A percentile compares a stretch with the other conserved stretches of the same genome.
Evolutionary conservation across 441 rosid genomes (phyloP).

Genomic region (Pelargonium australe): DNA sequence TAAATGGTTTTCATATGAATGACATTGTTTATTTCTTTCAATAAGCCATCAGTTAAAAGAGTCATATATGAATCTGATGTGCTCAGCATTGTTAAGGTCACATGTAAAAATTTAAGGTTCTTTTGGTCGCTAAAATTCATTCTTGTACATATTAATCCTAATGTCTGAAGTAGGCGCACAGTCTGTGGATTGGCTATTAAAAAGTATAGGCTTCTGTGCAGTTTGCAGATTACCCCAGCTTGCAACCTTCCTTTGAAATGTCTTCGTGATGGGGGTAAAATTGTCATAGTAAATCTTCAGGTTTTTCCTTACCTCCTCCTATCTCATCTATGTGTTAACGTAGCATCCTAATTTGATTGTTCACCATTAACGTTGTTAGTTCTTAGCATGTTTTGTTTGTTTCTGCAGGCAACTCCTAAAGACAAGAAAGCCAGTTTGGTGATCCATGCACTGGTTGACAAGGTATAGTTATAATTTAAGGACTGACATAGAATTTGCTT

Average conservation of each 20-base stretch:
- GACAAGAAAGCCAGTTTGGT: slow-evolving; percentile 19
- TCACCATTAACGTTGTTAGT: neutral
- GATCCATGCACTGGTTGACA: slow-evolving; percentile 12
- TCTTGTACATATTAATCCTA: neutral
- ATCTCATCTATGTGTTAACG: neutral
- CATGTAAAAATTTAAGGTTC: neutral
- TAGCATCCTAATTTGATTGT: neutral
- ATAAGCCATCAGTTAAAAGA: neutral
- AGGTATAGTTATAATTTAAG: slow-evolving; percentile 7
- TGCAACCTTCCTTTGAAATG: slow-evolving; percentile 14
- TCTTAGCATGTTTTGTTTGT: neutral
- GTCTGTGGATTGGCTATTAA: neutral
- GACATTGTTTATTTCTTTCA: neutral
- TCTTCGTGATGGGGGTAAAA: slow-evolving; percentile 16
- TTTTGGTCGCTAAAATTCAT: neutral
- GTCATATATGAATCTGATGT: neutral
- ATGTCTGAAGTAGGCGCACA: neutral
- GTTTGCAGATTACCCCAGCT: slow-evolving; percentile 17
- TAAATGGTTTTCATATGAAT: neutral
- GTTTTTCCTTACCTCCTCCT: slow-evolving; percentile 1
- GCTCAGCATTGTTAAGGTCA: slow-evolving; percentile 3
- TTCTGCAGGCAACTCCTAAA: slow-evolving; percentile 14
- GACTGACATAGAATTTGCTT: neutral
- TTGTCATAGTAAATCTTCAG: slow-evolving; percentile 16
- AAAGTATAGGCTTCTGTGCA: slow-evolving; percentile 9